These are phyloP conservation scores for cucumber (Cucumis sativus) DNA, from an alignment of 306 rosid species.

Conservation along the genomic window DNA sequence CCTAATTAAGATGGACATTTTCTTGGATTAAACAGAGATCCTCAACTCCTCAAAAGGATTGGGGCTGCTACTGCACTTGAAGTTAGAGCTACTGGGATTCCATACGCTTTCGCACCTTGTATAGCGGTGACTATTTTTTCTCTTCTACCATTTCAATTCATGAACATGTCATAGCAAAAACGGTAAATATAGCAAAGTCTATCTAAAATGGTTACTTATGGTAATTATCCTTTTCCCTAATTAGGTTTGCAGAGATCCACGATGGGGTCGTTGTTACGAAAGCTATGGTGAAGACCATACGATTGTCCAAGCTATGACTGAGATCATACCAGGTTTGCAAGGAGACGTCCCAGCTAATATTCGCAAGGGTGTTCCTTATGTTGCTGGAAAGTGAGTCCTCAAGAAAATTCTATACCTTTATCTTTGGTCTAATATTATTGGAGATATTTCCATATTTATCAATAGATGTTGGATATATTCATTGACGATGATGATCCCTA, in stretches of 20 bases:
- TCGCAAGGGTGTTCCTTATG: not conserved
- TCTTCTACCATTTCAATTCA: not conserved
- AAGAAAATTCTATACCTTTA: not conserved
- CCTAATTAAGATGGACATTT: not conserved
- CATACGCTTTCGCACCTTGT: not conserved
- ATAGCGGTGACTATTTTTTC: not conserved
- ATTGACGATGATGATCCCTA: too few relatives aligned
- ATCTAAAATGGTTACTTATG: too few relatives aligned
- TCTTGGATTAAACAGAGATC: not conserved
- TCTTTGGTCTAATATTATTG: too few relatives aligned
- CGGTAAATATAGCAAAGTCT: not conserved
- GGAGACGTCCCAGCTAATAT: not conserved
- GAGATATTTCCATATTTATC: too few relatives aligned
- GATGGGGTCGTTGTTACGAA: constrained; percentile 11
- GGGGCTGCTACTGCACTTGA: not conserved
- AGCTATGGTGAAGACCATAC: not conserved
- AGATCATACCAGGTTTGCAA: constrained; percentile 3
- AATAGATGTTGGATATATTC: too few relatives aligned
- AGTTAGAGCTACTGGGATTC: not conserved
- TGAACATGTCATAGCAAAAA: too few relatives aligned
- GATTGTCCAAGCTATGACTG: not conserved
- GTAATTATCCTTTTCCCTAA: not conserved
- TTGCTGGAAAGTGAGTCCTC: not conserved
- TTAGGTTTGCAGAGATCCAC: constrained; percentile 10
- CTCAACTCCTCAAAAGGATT: not conserved